These are phyloP conservation scores for Trichoderma sp. DNA, from an alignment of 2,329 filamentous ascomycete species.

Conservation along the genomic window DNA sequence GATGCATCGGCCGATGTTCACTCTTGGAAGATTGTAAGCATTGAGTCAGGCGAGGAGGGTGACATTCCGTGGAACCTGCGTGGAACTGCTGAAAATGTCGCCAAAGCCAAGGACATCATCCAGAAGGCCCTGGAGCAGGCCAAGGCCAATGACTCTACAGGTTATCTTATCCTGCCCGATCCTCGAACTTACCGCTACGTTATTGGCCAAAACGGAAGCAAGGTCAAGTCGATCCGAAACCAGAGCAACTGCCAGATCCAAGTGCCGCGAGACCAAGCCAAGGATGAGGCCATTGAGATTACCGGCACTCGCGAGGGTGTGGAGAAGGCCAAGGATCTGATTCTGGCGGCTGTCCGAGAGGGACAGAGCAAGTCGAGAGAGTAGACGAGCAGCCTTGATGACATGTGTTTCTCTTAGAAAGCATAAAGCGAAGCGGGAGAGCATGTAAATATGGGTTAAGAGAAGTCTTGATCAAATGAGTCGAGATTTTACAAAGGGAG, in stretches of 20 bases:
- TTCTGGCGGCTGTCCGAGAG: slow-evolving; percentile 77
- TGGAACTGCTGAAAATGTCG: slow-evolving; percentile 74
- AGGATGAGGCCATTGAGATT: slow-evolving; percentile 86
- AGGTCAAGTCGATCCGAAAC: slow-evolving; percentile 90
- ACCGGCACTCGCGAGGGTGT: slow-evolving; percentile 76
- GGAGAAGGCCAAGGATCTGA: slow-evolving; percentile 84
- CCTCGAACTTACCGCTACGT: slow-evolving; percentile 87
- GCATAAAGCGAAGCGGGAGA: neutral
- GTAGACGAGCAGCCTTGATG: slow-evolving; percentile 22
- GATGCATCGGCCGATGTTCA: slow-evolving; percentile 65
- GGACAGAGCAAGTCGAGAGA: slow-evolving; percentile 47
- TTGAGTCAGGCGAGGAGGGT: slow-evolving; percentile 60
- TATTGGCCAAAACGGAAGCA: slow-evolving; percentile 83
- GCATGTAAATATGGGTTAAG: neutral
- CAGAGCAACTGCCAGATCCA: slow-evolving; percentile 93
- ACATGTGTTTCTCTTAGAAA: neutral
- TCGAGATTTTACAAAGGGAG: neutral
- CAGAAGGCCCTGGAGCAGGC: slow-evolving; percentile 72
- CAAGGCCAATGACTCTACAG: slow-evolving; percentile 68
- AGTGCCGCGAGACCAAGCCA: slow-evolving; percentile 78
- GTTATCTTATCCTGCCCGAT: slow-evolving; percentile 88
- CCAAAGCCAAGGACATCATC: slow-evolving; percentile 77
- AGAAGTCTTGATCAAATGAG: neutral
- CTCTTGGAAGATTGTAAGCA: slow-evolving; percentile 81
- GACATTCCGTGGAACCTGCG: slow-evolving; percentile 89